Evolutionary conservation across 2,329 filamentous ascomycete species (phyloP).

Genomic region (Metarhizium album): DNA sequence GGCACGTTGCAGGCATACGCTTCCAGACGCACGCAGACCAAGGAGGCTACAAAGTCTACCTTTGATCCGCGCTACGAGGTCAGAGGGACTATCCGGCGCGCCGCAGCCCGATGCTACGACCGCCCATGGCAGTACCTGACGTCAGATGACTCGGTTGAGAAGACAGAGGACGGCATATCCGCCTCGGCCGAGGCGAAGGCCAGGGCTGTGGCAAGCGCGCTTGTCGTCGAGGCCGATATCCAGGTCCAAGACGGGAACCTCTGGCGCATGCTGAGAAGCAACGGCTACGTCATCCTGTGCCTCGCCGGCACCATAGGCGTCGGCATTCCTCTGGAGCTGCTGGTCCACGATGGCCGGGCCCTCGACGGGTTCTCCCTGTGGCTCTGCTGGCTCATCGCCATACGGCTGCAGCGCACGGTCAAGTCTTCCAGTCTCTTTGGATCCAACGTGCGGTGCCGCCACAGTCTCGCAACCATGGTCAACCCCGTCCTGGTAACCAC

Average conservation of each 20-base stretch:
- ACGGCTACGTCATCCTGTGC: conserved; percentile 18
- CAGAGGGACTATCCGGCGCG: not conserved
- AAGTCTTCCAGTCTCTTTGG: conserved; percentile 13
- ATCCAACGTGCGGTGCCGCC: conserved; percentile 12
- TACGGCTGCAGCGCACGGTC: conserved; percentile 26
- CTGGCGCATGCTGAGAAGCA: conserved; percentile 7
- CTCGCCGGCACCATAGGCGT: conserved; percentile 23
- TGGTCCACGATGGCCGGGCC: conserved; percentile 22
- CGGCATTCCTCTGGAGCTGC: conserved; percentile 30
- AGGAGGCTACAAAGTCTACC: not conserved
- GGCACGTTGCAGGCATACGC: not conserved
- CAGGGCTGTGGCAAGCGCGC: not conserved
- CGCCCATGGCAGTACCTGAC: conserved; percentile 1
- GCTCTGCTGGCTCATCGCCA: conserved; percentile 36
- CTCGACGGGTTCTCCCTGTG: conserved; percentile 37
- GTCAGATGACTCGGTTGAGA: not conserved
- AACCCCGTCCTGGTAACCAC: conserved; percentile 40
- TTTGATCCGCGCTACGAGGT: not conserved
- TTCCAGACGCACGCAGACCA: not conserved
- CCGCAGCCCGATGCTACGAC: not conserved
- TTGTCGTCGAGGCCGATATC: not conserved
- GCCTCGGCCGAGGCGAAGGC: not conserved
- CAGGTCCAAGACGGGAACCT: not conserved
- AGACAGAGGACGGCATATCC: not conserved
- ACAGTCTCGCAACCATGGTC: conserved; percentile 27